A percentile compares a stretch with the other conserved stretches of the same genome.
phyloP scores from a whole-genome alignment of 768 basidiomycete genomes.

The Hemileccinum impolitum region DNA sequence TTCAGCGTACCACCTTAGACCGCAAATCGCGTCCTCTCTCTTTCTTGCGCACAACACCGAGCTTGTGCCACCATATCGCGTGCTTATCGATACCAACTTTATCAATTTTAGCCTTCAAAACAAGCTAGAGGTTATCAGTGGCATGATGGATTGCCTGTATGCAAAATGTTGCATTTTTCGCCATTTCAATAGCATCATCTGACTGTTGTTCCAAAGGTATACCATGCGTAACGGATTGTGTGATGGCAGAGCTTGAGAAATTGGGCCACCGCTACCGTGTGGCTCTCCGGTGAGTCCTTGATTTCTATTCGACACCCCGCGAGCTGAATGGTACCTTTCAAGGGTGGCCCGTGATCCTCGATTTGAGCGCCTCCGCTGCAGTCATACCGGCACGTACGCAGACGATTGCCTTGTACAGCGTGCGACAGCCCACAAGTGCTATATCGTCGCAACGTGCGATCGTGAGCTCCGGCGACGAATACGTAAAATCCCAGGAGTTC shows the following conservation, averaged over 20 bases:
- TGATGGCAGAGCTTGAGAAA: slow-evolving; percentile 98
- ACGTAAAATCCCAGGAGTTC: slow-evolving; percentile 89
- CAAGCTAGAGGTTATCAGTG: slow-evolving; percentile 89
- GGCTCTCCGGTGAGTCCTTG: slow-evolving; percentile 72
- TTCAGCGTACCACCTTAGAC: slow-evolving; percentile 39
- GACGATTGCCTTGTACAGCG: slow-evolving; percentile 98
- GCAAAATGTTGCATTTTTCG: slow-evolving; percentile 75
- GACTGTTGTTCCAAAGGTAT: slow-evolving; percentile 58
- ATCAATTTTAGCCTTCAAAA: slow-evolving; percentile 99
- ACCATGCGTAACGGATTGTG: slow-evolving; percentile 98
- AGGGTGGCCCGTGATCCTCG: slow-evolving; percentile 97
- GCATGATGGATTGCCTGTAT: slow-evolving; percentile 99
- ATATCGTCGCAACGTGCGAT: slow-evolving; percentile 97
- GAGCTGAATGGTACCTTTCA: slow-evolving; percentile 12
- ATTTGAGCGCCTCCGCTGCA: slow-evolving; percentile 90
- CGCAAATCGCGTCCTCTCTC: slow-evolving; percentile 84
- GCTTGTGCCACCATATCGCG: slow-evolving; percentile 94
- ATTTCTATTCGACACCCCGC: background rate
- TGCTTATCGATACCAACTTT: slow-evolving; percentile 98
- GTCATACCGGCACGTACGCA: slow-evolving; percentile 95
- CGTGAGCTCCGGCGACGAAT: slow-evolving; percentile 88
- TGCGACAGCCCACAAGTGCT: slow-evolving; percentile 92
- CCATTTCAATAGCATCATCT: background rate
- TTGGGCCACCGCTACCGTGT: slow-evolving; percentile 93
- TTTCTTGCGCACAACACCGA: slow-evolving; percentile 95